phyloP scores from a whole-genome alignment of 495 filamentous ascomycete genomes.

The Neurospora sp. region DNA sequence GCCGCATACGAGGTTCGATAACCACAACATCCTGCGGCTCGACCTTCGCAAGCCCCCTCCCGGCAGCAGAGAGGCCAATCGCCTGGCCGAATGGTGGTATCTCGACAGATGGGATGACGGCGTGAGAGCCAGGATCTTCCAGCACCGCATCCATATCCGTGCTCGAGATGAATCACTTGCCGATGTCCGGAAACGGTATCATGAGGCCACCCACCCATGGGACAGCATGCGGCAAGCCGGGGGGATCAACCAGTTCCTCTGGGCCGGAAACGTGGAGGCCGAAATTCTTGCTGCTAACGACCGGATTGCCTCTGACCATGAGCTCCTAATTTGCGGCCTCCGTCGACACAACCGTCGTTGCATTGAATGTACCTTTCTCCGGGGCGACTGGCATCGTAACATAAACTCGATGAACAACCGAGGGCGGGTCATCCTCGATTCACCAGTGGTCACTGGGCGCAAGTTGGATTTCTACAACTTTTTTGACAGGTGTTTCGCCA shows the following conservation, averaged over 20 bases:
- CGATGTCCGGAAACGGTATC: background rate
- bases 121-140: background rate
- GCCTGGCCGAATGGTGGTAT: conserved; percentile 12
- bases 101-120: background rate
- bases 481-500: background rate
- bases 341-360: conserved; percentile 9
- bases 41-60: conserved; percentile 13
- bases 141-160: background rate
- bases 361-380: background rate
- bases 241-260: background rate
- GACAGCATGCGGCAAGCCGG: too few species aligned
- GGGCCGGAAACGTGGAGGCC: background rate
- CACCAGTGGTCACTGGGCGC: background rate
- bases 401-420: too few species aligned
- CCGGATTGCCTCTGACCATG: background rate
- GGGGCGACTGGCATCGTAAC: conserved; percentile 2
- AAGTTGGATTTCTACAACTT: background rate
- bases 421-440: too few species aligned
- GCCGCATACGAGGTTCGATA: conserved; percentile 15
- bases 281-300: background rate
- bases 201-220: background rate
- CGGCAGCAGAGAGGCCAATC: conserved; percentile 8
- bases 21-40: conserved; percentile 11
- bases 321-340: conserved; percentile 1
- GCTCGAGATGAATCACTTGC: background rate